A percentile compares a stretch with the other conserved stretches of the same genome.
These are phyloP conservation scores for Pelargonium australe DNA, from an alignment of 441 rosid genomes.

Conservation along the genomic window DNA sequence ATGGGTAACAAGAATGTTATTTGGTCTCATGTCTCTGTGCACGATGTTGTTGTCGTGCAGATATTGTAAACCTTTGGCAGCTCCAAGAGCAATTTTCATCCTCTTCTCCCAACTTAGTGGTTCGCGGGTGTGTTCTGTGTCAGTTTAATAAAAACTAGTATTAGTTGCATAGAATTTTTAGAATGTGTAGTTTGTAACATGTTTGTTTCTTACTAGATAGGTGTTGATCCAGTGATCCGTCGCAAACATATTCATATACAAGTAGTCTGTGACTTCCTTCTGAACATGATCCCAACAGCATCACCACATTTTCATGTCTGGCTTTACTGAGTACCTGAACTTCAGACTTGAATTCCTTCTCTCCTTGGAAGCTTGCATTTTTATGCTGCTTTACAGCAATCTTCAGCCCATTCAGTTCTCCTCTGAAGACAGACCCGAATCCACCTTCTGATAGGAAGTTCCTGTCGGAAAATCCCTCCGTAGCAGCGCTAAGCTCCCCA, in stretches of 20 bases:
- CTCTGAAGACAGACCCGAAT: conserved; percentile 42
- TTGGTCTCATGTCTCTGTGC: conserved; percentile 55
- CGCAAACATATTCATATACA: conserved; percentile 39
- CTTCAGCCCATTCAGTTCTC: conserved; percentile 29
- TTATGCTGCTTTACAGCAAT: conserved; percentile 26
- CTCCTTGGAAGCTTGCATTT: conserved; percentile 23
- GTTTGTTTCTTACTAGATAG: conserved; percentile 38
- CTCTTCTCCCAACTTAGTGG: conserved; percentile 38
- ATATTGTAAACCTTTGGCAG: conserved; percentile 35
- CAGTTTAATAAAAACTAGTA: conserved; percentile 10
- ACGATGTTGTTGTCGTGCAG: conserved; percentile 39
- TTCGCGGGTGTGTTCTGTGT: conserved; percentile 30
- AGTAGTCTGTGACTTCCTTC: conserved; percentile 36
- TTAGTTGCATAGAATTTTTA: not conserved
- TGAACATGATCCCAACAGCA: conserved; percentile 35
- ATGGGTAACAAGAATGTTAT: conserved; percentile 43
- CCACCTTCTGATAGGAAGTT: conserved; percentile 52
- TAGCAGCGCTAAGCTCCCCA: conserved; percentile 45
- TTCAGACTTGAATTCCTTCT: conserved; percentile 24
- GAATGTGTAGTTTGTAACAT: not conserved
- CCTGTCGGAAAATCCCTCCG: conserved; percentile 37
- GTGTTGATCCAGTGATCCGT: conserved; percentile 47
- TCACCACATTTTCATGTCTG: conserved; percentile 31
- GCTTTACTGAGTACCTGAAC: conserved; percentile 24
- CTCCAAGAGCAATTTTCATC: conserved; percentile 33